Evolutionary conservation across 345 rosid genomes (phyloP).

Genomic region (Boechera stricta): DNA sequence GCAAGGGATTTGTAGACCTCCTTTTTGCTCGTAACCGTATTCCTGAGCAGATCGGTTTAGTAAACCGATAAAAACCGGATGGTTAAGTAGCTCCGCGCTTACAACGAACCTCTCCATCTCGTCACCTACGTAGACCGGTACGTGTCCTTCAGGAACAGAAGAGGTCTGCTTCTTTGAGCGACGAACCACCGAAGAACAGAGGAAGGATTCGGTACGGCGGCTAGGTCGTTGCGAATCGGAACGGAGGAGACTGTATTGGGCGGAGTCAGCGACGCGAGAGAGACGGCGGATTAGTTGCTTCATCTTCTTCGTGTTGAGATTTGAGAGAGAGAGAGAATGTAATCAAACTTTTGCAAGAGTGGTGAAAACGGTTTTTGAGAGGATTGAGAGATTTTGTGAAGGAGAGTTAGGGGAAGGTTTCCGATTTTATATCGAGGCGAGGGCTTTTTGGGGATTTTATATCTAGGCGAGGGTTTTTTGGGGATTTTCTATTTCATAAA

Average conservation of each 20-base stretch:
- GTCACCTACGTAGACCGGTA: conserved; percentile 92
- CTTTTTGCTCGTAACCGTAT: conserved; percentile 94
- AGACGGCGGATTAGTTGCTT: conserved; percentile 90
- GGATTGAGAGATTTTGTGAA: conserved; percentile 24
- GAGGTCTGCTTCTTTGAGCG: conserved; percentile 27
- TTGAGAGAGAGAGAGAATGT: conserved; percentile 9
- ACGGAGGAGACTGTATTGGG: conserved; percentile 75
- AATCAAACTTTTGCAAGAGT: conserved; percentile 3
- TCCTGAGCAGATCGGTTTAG: conserved; percentile 88
- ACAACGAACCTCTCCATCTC: conserved; percentile 93
- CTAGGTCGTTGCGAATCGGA: conserved; percentile 49
- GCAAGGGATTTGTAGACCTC: conserved; percentile 88
- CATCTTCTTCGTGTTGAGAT: conserved; percentile 47
- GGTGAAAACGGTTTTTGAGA: background rate
- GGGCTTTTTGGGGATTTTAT: conserved; percentile 11
- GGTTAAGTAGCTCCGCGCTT: conserved; percentile 84
- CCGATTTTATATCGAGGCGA: conserved; percentile 34
- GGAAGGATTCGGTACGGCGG: conserved; percentile 40
- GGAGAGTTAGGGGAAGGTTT: conserved; percentile 1
- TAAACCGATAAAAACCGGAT: conserved; percentile 74
- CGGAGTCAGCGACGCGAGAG: conserved; percentile 87
- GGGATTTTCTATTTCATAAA: conserved; percentile 1
- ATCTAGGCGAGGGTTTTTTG: background rate
- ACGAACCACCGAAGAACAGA: conserved; percentile 43
- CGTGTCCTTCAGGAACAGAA: conserved; percentile 77